Percentiles rank a stretch among this genome's conserved stretches.
Evolutionary conservation across 495 filamentous ascomycete genomes (phyloP).

Genomic region (Trichoderma asperelloides): DNA sequence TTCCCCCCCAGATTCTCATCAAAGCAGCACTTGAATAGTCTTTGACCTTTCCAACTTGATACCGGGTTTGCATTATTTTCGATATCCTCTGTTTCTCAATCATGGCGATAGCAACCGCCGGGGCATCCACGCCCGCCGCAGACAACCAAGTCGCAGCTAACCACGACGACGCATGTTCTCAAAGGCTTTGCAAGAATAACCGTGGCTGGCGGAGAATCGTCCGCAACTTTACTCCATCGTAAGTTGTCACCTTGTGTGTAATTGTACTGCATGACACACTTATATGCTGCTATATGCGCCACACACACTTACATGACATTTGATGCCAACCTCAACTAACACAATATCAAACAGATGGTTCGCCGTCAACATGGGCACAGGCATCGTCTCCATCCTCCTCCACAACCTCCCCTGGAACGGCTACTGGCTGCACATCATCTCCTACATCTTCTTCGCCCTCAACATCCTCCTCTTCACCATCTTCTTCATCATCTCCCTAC

Average conservation of each 20-base stretch:
- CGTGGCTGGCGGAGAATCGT: slow-evolving; percentile 36
- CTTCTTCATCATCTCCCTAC: slow-evolving; percentile 28
- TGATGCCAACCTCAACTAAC: not conserved
- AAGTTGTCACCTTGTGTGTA: slow-evolving; percentile 12
- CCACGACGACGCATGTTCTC: not conserved
- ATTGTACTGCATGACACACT: not conserved
- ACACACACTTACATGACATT: no score
- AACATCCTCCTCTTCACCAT: slow-evolving; percentile 12
- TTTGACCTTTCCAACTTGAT: no score
- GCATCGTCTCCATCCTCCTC: slow-evolving; percentile 52
- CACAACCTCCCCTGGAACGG: slow-evolving; percentile 49
- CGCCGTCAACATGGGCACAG: slow-evolving; percentile 55
- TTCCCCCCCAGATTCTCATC: no score
- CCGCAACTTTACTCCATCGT: slow-evolving; percentile 42
- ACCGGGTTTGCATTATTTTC: not conserved
- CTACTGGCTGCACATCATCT: slow-evolving; percentile 48
- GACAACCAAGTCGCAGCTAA: not conserved
- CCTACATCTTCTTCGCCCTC: slow-evolving; percentile 45
- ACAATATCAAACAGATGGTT: slow-evolving; percentile 31
- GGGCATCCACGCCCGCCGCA: not conserved
- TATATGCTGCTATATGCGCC: not conserved
- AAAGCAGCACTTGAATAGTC: no score
- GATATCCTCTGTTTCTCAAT: not conserved
- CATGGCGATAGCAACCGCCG: not conserved
- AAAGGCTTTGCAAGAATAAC: slow-evolving; percentile 20